Evolutionary conservation across 2,329 filamentous ascomycete genomes (phyloP).

Genomic region (Paecilomyces niveus): DNA sequence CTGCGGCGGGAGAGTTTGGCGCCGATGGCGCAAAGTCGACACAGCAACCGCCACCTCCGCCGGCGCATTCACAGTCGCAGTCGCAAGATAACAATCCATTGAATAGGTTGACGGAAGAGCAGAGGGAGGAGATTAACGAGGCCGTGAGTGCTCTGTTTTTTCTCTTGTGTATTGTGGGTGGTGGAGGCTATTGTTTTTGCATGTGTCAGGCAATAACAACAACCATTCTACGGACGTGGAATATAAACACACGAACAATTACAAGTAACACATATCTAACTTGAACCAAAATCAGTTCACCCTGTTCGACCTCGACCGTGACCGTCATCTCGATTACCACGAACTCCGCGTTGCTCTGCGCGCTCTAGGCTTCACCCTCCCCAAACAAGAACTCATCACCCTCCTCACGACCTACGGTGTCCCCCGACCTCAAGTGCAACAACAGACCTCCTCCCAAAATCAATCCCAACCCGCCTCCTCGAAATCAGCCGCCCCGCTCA

Average conservation of each 20-base stretch:
- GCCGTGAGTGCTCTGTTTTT: slow-evolving; percentile 57
- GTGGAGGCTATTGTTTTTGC: background rate
- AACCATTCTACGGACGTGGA: background rate
- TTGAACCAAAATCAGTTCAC: slow-evolving; percentile 58
- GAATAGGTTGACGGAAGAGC: slow-evolving; percentile 69
- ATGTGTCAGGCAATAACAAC: background rate
- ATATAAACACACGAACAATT: background rate
- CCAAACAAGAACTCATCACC: slow-evolving; percentile 75
- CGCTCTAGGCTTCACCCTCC: slow-evolving; percentile 85
- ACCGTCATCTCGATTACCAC: slow-evolving; percentile 91
- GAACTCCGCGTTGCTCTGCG: slow-evolving; percentile 96
- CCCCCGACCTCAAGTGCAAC: slow-evolving; percentile 52
- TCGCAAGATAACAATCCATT: slow-evolving; percentile 44
- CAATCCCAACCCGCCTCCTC: slow-evolving; percentile 17
- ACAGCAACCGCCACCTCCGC: slow-evolving; percentile 26
- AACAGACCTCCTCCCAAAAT: slow-evolving; percentile 16
- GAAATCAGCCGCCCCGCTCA: slow-evolving; percentile 18
- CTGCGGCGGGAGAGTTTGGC: slow-evolving; percentile 17
- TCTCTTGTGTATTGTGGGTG: background rate
- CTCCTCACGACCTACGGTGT: slow-evolving; percentile 77
- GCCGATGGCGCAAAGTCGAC: slow-evolving; percentile 20
- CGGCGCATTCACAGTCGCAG: slow-evolving; percentile 32
- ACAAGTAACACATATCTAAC: background rate
- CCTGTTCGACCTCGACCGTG: slow-evolving; percentile 94
- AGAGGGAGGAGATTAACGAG: slow-evolving; percentile 87